Percentiles rank a stretch among this genome's conserved stretches.
Evolutionary conservation across 805 yeast genomes (phyloP).

Genomic region (Starmera quercuum): DNA sequence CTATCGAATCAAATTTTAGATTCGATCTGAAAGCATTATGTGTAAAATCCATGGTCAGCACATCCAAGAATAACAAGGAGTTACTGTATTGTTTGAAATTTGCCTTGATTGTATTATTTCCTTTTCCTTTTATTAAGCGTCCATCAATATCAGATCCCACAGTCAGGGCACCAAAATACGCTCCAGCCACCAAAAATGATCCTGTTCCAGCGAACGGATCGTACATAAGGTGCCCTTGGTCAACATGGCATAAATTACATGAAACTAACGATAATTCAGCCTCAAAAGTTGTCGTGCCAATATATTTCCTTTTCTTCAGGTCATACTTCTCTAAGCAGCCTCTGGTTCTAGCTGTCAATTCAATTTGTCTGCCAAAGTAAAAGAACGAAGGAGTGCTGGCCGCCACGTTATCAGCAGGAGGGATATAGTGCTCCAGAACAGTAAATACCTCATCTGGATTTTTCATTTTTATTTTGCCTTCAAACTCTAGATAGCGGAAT

Average conservation of each 20-base stretch:
- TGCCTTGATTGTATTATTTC: conserved; percentile 42
- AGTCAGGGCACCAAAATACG: conserved; percentile 71
- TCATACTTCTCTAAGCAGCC: conserved; percentile 73
- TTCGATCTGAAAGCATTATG: conserved; percentile 69
- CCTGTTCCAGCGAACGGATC: conserved; percentile 99
- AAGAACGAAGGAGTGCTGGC: conserved; percentile 44
- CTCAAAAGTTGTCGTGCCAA: conserved; percentile 96
- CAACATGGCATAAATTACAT: conserved; percentile 78
- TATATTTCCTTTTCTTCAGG: conserved; percentile 72
- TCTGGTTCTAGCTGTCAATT: conserved; percentile 50
- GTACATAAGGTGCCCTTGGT: conserved; percentile 57
- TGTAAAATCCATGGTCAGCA: conserved; percentile 89
- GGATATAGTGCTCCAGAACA: conserved; percentile 66
- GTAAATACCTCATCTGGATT: conserved; percentile 65
- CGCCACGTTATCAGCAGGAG: conserved; percentile 32
- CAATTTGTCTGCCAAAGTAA: conserved; percentile 74
- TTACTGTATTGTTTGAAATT: conserved; percentile 76
- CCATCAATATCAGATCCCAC: conserved; percentile 91
- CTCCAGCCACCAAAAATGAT: conserved; percentile 83
- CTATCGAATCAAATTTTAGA: conserved; percentile 65
- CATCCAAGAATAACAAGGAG: conserved; percentile 54
- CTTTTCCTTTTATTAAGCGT: conserved; percentile 66
- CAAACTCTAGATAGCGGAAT: conserved; percentile 60
- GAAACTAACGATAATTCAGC: conserved; percentile 86
- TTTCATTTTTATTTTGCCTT: conserved; percentile 75